These are phyloP conservation scores for Erythrophleum fordii DNA, from an alignment of 306 rosid genomes.

Conservation along the genomic window DNA sequence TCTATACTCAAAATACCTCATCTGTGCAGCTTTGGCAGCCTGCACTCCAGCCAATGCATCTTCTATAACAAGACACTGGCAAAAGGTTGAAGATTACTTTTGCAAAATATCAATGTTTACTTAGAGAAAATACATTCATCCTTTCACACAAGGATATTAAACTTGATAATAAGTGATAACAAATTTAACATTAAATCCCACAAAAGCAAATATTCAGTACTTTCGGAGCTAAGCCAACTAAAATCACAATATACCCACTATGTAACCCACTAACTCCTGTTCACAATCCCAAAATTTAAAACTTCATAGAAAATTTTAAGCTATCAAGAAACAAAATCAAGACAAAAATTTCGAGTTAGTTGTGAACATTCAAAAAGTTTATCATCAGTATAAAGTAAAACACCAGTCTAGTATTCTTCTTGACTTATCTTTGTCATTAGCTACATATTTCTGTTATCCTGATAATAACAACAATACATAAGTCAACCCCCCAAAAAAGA, in stretches of 20 bases:
- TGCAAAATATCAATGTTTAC: background rate
- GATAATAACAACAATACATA: slow-evolving; percentile 9
- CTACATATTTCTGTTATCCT: slow-evolving; percentile 23
- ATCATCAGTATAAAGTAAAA: slow-evolving; percentile 12
- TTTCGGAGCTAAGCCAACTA: background rate
- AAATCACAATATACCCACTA: slow-evolving; percentile 8
- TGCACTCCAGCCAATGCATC: slow-evolving; percentile 96
- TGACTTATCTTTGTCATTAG: slow-evolving; percentile 19
- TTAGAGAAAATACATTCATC: slow-evolving; percentile 22
- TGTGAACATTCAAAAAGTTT: slow-evolving; percentile 20
- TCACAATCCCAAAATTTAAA: background rate
- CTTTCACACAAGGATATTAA: slow-evolving; percentile 27
- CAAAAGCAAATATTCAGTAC: slow-evolving; percentile 12
- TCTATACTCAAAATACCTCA: slow-evolving; percentile 61
- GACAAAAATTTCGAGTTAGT: background rate
- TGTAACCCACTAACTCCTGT: slow-evolving; percentile 8
- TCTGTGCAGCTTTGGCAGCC: slow-evolving; percentile 95
- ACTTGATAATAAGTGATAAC: background rate
- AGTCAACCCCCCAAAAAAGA: slow-evolving; percentile 17
- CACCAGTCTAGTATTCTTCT: slow-evolving; percentile 8
- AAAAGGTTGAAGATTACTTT: slow-evolving; percentile 33
- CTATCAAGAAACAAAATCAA: slow-evolving; percentile 26
- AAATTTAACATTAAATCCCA: slow-evolving; percentile 27
- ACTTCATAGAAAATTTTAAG: slow-evolving; percentile 20
- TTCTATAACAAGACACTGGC: slow-evolving; percentile 92